A percentile compares a stretch with the other conserved stretches of the same genome.
Conservation (phyloP, 345 rosid genomes). For the Citrus maxima region DNA sequence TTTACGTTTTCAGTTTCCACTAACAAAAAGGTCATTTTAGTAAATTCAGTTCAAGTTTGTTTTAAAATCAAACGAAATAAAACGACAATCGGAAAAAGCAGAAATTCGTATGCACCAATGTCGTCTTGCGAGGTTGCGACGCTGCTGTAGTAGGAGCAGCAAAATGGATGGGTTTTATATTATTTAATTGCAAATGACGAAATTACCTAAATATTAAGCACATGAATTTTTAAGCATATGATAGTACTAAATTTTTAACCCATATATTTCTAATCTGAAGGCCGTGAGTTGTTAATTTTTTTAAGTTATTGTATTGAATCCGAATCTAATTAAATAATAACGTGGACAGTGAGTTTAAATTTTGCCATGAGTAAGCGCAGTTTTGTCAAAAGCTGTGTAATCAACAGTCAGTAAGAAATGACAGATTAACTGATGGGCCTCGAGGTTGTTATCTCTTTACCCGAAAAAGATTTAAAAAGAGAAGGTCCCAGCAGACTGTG, state of each 20-base stretch:
- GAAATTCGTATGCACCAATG: not conserved
- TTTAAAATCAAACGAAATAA: not conserved
- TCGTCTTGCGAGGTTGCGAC: not conserved
- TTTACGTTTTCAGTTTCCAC: conserved; percentile 22
- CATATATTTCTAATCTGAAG: no score
- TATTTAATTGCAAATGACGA: no score
- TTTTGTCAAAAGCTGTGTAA: not conserved
- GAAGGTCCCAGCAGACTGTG: no score
- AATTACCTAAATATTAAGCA: no score
- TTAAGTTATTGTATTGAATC: no score
- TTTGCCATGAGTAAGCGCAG: not conserved
- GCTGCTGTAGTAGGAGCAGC: not conserved
- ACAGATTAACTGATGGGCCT: not conserved
- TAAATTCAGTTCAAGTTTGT: not conserved
- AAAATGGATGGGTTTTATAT: not conserved
- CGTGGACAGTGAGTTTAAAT: no score
- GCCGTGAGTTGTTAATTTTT: no score
- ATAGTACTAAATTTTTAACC: no score
- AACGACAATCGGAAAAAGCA: not conserved
- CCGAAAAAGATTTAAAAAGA: not conserved
- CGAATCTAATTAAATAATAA: no score
- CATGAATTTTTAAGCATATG: no score
- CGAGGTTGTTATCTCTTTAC: not conserved
- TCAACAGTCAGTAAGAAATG: not conserved
- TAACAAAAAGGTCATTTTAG: not conserved